Evolutionary conservation across 495 filamentous ascomycete species (phyloP).

Genomic region (Amniculicola lignicola): DNA sequence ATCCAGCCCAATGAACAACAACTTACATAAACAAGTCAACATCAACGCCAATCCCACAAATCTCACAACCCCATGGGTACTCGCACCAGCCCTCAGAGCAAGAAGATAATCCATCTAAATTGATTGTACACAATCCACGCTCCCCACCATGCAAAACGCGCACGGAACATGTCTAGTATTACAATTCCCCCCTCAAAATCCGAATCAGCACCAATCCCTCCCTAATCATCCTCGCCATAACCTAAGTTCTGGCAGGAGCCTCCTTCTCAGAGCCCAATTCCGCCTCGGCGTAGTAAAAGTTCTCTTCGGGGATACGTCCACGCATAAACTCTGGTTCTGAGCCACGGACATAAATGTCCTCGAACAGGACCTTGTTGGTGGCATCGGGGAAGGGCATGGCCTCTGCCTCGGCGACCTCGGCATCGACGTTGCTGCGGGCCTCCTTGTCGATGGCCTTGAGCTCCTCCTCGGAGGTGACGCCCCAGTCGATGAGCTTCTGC

Average conservation of each 20-base stretch:
- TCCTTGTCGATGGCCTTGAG: conserved; percentile 94
- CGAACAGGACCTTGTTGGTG: conserved; percentile 75
- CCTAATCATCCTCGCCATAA: background rate
- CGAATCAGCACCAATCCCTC: background rate
- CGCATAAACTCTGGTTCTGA: conserved; percentile 88
- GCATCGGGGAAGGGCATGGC: conserved; percentile 74
- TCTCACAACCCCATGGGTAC: background rate
- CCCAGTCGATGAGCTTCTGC: conserved; percentile 96
- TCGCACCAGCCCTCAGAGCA: background rate
- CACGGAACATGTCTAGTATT: conserved; percentile 14
- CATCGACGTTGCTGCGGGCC: conserved; percentile 76
- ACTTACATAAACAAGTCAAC: too few species aligned
- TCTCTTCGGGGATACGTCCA: conserved; percentile 88
- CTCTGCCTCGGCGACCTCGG: conserved; percentile 88
- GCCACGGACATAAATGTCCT: conserved; percentile 95
- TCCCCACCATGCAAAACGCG: conserved; percentile 15
- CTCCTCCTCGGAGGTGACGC: conserved; percentile 88
- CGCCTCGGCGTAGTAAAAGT: conserved; percentile 70
- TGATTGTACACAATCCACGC: background rate
- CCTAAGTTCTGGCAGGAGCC: conserved; percentile 29
- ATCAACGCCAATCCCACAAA: too few species aligned
- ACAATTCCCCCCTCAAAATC: conserved; percentile 14
- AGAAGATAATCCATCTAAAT: background rate
- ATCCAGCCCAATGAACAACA: too few species aligned
- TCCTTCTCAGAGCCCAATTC: conserved; percentile 25